Base-by-base conservation (phyloP, 2,329 filamentous ascomycete genomes). In the Claviceps monticola region DNA sequence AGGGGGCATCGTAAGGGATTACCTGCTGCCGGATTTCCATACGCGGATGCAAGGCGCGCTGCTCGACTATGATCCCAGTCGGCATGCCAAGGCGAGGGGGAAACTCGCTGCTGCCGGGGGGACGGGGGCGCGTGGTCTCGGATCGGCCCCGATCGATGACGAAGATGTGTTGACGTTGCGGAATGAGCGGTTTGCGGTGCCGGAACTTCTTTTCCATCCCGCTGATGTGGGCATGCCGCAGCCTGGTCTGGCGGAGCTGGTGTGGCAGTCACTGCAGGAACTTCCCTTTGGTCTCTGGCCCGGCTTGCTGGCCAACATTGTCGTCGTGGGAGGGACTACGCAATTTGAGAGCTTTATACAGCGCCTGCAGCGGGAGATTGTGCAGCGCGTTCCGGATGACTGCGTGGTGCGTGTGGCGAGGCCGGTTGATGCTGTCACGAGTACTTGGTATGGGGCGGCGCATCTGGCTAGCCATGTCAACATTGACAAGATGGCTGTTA, bases 141-240 rank as follows among this genome's bases (percentile, higher is more conserved):
- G 29, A 9, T 11, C 70, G 61, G 64, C 70, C 50, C 61, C 72
- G 2, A 55, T 62, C 0, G 62, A 67, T 50, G 91, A 97, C 63
- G 90, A 97, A 64, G 90, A 97, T 64, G 74, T 90, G 14, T 70
- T 98, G 56, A 88, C 89, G 0, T 74, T 98, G 9, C 84, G 88
- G 4, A 97, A 96, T 66, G 93, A 98, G 69, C 80, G 91, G 46
- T 98, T 98, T 63, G 74, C 81, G 2, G 84, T 95, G 0, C 91
- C 93, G 0, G 93, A 98, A 64, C 74, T 97, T 5, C 70, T 98
- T 2, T 97, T 98, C 69, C 84, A 78, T 51, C 93, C 93, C 0
- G 76, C 78, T 3, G 91, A 97, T 67, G 83, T 95, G 44, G 90
- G 89, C 1, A 80, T 96, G 66, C 79, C 81, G 46, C 87, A 95